Percentiles rank a stretch among this genome's conserved stretches.
phyloP scores from a whole-genome alignment of 257 asterid genomes.

The Paraleonurus japonicus region DNA sequence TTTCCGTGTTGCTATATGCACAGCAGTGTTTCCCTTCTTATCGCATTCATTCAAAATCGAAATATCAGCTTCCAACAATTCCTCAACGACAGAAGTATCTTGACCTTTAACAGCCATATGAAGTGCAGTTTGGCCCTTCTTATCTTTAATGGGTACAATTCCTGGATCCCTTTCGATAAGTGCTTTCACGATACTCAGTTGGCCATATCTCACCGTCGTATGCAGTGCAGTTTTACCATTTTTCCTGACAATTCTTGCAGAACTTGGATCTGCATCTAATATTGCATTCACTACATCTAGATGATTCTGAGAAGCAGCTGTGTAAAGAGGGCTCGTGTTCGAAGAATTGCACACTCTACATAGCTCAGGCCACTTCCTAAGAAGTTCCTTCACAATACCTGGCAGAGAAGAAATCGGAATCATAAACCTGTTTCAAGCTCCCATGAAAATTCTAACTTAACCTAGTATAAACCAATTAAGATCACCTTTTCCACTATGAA shows the following conservation, averaged over 20 bases:
- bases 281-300: constrained; percentile 77
- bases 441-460: background rate
- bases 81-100: constrained; percentile 67
- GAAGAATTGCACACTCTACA: constrained; percentile 84
- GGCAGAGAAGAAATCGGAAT: constrained; percentile 25
- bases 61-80: constrained; percentile 71
- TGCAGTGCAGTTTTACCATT: constrained; percentile 93
- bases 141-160: constrained; percentile 73
- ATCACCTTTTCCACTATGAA: no score
- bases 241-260: constrained; percentile 71
- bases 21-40: constrained; percentile 91
- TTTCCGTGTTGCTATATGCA: constrained; percentile 91
- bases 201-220: constrained; percentile 90
- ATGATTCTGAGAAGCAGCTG: constrained; percentile 82
- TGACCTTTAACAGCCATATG: constrained; percentile 99
- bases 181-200: constrained; percentile 56
- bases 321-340: constrained; percentile 91
- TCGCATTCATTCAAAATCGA: constrained; percentile 79
- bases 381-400: constrained; percentile 68
- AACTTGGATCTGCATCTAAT: constrained; percentile 71
- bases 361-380: constrained; percentile 86
- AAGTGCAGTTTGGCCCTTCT: constrained; percentile 96
- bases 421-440: constrained; percentile 2
- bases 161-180: constrained; percentile 76
- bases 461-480: no score